Conservation (phyloP, 2,329 filamentous ascomycete species). For the Alternaria gaisen region DNA sequence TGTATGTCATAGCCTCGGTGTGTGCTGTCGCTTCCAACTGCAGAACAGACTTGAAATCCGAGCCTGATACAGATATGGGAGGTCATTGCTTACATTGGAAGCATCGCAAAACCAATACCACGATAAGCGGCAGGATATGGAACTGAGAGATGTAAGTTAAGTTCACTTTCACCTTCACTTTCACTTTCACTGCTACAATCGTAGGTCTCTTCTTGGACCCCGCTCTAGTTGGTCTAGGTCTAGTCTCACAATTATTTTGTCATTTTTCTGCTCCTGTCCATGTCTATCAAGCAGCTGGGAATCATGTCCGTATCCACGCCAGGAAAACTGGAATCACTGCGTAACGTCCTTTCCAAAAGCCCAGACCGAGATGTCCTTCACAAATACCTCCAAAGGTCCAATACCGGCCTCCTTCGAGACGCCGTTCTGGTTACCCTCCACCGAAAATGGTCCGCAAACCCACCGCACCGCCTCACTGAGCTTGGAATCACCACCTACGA, state of each 20-base stretch:
- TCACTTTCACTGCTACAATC: not conserved
- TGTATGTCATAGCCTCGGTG: not conserved
- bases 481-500: conserved; percentile 28
- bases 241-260: not conserved
- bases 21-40: not conserved
- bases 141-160: not conserved
- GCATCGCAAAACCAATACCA: not conserved
- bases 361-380: conserved; percentile 10
- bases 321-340: conserved; percentile 8
- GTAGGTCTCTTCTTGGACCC: not conserved
- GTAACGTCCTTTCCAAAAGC: not conserved
- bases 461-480: conserved; percentile 22
- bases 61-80: not conserved
- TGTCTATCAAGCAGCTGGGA: not conserved
- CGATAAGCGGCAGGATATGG: not conserved
- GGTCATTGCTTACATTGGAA: not conserved
- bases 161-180: not conserved
- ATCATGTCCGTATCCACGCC: not conserved
- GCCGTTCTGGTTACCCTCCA: conserved; percentile 25
- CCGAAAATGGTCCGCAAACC: conserved; percentile 18
- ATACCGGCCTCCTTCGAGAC: conserved; percentile 8
- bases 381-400: conserved; percentile 11
- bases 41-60: not conserved
- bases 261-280: not conserved
- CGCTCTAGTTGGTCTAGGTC: too few species aligned